Base-by-base conservation (phyloP, 352 stramenopile genomes). In the Chrysophaeum taylorii region DNA sequence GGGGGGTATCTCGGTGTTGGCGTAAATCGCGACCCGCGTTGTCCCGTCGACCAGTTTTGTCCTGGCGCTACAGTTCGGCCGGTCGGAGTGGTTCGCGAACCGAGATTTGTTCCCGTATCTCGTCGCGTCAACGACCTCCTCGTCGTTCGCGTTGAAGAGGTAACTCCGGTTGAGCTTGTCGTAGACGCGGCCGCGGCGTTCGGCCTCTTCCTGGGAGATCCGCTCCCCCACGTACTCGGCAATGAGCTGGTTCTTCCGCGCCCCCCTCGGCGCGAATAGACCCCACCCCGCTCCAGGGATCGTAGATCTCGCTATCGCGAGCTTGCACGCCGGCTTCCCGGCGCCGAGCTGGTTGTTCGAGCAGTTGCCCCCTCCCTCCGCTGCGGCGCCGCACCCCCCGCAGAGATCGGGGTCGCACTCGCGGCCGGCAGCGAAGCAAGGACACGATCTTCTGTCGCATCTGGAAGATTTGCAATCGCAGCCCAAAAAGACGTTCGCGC, bases 91-190 rank as follows among this genome's bases (percentile, higher is more conserved):
- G 72, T 96, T 94, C 0, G 89, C 87, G 74, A 94, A 97, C 66
- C 94, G 91, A 67, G 88, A 93, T 77, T 97, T 96, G 84, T 97
- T 97, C 18, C 93, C 92, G 73, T 95, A 94, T 33, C 87, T 84
- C 16, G 88, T 91, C 0, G 92, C 91, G 80, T 97, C 93, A 52
- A 98, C 83, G 53, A 93, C 86, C 7, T 80, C 85, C 70, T 97
- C 92, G 64, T 90, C 87, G 45, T 87, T 95, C 70, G 96, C 70
- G 78, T 97, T 91, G 73, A 98, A 98, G 16, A 97, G 75, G 73
- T 96, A 97, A 57, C 83, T 91, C 43, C 91, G 82, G 25, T 90
- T 89, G 23, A 82, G 82, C 74, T 87, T 88, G 73, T 96, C 89
- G 78, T 95, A 94, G 14, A 94, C 80, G 61, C 88, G 90, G 41